Percentiles rank a stretch among this genome's conserved stretches.
phyloP scores from a whole-genome alignment of 148 eudicot genomes.

The Dianthus caryophyllus region DNA sequence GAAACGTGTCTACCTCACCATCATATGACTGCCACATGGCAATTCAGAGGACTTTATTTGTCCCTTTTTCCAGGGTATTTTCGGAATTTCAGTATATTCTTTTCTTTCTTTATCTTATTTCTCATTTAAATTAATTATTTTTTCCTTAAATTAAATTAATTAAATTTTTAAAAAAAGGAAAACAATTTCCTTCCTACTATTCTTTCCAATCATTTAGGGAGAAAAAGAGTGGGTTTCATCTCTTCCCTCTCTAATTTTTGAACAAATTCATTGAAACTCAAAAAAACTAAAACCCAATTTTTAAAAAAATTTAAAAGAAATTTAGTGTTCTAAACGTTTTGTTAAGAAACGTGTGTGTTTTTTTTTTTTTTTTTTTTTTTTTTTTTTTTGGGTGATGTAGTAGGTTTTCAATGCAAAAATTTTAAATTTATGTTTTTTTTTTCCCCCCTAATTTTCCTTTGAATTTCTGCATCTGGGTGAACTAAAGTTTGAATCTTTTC shows the following conservation, averaged over 20 bases:
- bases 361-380: slow-evolving; percentile 3
- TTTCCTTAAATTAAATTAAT: neutral
- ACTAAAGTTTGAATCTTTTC: too few relatives aligned
- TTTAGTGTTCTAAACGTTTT: neutral
- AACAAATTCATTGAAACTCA: neutral
- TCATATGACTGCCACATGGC: slow-evolving; percentile 16
- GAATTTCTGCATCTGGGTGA: slow-evolving; percentile 18
- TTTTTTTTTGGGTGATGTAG: too few relatives aligned
- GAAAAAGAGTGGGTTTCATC: slow-evolving; percentile 12
- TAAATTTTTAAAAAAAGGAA: neutral
- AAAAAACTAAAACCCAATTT: neutral
- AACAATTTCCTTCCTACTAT: too few relatives aligned
- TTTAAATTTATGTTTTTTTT: too few relatives aligned
- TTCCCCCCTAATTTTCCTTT: slow-evolving; percentile 5
- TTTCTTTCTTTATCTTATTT: neutral
- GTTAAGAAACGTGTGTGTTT: neutral
- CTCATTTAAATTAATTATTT: neutral
- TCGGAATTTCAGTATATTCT: slow-evolving; percentile 11
- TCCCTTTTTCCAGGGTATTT: slow-evolving; percentile 19
- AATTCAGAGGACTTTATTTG: neutral
- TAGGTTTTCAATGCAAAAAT: too few relatives aligned
- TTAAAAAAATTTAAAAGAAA: neutral
- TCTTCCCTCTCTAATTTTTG: slow-evolving; percentile 24
- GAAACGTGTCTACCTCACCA: slow-evolving; percentile 23
- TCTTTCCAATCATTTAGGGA: slow-evolving; percentile 22